Percentiles rank a stretch among this genome's conserved stretches.
phyloP scores from a whole-genome alignment of 164 flowering plant species.

The Buxus sempervirens region DNA sequence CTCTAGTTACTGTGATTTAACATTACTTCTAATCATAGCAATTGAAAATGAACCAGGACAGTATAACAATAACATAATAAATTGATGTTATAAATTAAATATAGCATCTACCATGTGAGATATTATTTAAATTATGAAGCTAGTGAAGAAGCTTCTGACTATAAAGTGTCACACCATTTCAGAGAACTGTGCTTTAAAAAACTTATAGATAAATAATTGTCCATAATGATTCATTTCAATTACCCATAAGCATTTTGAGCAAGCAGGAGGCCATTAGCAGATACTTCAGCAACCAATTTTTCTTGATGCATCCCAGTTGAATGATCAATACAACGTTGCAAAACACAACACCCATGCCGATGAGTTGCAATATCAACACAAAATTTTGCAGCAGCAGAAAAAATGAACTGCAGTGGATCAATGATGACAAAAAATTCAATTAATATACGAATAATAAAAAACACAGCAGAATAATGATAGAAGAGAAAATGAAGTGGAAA shows the following conservation, averaged over 20 bases:
- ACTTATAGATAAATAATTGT: too few species aligned
- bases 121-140: background rate
- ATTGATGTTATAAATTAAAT: background rate
- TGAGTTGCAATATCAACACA: slow-evolving; percentile 52
- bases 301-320: slow-evolving; percentile 39
- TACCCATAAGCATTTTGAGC: slow-evolving; percentile 62
- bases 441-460: background rate
- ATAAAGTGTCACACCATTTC: background rate
- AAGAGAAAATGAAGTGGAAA: background rate
- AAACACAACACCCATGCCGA: slow-evolving; percentile 50
- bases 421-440: background rate
- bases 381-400: slow-evolving; percentile 38
- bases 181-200: background rate
- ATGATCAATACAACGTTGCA: slow-evolving; percentile 41
- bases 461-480: background rate
- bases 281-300: slow-evolving; percentile 35
- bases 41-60: background rate
- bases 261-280: slow-evolving; percentile 41
- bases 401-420: slow-evolving; percentile 40
- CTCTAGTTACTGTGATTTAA: background rate
- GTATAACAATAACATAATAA: too few species aligned
- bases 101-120: background rate
- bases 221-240: slow-evolving; percentile 3
- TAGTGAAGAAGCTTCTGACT: background rate
- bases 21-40: background rate